Evolutionary conservation across 352 stramenopile species (phyloP), one percentile per base, ranked within the genome.

Genomic region (Phytophthora constricta): DNA sequence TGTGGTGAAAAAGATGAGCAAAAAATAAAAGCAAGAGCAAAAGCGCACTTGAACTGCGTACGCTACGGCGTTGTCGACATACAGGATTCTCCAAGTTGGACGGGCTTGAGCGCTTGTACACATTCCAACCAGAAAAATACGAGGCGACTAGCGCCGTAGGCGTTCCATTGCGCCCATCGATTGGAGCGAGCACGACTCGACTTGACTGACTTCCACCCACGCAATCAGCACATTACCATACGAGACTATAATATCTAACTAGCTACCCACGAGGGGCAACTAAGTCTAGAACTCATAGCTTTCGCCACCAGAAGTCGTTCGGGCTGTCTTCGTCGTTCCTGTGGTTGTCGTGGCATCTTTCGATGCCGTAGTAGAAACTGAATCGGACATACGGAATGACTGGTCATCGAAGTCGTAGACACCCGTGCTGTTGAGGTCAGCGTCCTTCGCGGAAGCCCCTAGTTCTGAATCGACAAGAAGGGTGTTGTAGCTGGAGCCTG

Each of bases 241-340:
- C 23, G 33, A 66, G 22, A 33, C 23, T 33, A 56, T 41, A 53
- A 64, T 61, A 52, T 60, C 39, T 70, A 57, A 10, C n/a, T 23
- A 65, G 46, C 39, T 65, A 34, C 20, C 51, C 56, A 14, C 7
- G 19, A 61, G 14, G 34, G 33, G n/a, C n/a, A 16, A 47, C 14
- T 9, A 26, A 43, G 23, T 51, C 58, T 89, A 92, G 54, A 92
- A 92, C 70, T 92, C 84, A 70, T 92, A 92, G 59, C 72, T 87
- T 65, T 89, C 80, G 26, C 81, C 84, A 48, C 87, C 80, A 23
- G 80, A 89, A 45, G 79, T 77, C 26, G 77, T 83, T 48, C 80
- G 75, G 58, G 46, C 61, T 20, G 77, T 47, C 53, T 20, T 71
- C 41, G 55, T 41, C 59, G 27, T 48, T 31, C 25, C 19, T 31